Base-by-base conservation (phyloP, 2,329 filamentous ascomycete species). In the Rhinocladiella similis region DNA sequence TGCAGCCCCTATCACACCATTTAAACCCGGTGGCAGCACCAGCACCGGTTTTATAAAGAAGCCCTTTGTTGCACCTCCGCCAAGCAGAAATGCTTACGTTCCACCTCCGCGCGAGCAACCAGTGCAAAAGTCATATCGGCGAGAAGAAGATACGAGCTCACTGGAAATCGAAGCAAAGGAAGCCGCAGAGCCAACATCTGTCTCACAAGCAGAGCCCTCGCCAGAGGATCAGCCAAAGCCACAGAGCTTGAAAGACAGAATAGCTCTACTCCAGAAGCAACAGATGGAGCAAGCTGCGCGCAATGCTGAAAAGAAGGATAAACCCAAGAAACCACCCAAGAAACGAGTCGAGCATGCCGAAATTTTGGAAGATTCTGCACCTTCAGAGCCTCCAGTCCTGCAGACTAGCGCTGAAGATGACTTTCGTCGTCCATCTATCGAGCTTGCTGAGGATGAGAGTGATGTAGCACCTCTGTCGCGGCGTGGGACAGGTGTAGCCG, bases 61-160 rank as follows among this genome's bases (percentile, higher is more conserved):
- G 74, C 91, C 93, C 0, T 99, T 97, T 67, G 92, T 99, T 54
- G 90, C 94, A 3, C 91, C 94, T 50, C 94, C 94, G 16, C 94
- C 94, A 0, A 96, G 91, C 72, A 88, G 91, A 64, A 88, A 97
- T 76, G 89, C 93, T 20, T 99, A 90, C 68, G 82, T 99, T 9
- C 90, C 94, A 20, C 86, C 89, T 3, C 80, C 82, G 3, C 84
- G 86, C 19, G 88, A 94, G 60, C 75, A 82, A 14, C 86, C 88
- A 1, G 82, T 87, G 4, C 81, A 87, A 47, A 95, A 88, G 75
- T 72, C 91, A 19, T 96, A 97, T 70, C 84, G 86, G 53, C 83
- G 94, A 46, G 92, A 97, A 6, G 93, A 97, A 70, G 92, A 97
- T 63, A 88, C 90, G 0, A 77, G 79, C 59, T 75, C 81, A 36